Evolutionary conservation across 192 early-diverging fungal species (phyloP).

Genomic region (Kappamyces sp.): DNA sequence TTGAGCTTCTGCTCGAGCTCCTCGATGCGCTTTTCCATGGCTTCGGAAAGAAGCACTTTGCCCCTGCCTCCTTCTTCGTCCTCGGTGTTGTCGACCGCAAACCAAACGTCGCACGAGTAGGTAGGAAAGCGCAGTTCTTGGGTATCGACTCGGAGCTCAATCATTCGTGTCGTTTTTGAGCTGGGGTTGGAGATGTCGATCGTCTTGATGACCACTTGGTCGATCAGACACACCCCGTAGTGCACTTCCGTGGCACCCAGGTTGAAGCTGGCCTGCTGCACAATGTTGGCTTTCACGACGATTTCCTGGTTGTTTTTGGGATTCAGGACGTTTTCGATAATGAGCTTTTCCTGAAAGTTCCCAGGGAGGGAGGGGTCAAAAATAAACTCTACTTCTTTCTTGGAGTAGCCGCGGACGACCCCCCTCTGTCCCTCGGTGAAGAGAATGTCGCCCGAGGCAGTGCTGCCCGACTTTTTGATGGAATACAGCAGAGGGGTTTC

Average conservation of each 20-base stretch:
- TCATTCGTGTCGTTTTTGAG: conserved; percentile 62
- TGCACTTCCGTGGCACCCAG: conserved; percentile 66
- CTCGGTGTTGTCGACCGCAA: conserved; percentile 53
- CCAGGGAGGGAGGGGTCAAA: conserved; percentile 91
- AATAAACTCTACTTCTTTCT: conserved; percentile 85
- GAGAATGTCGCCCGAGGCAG: conserved; percentile 86
- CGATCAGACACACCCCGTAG: conserved; percentile 66
- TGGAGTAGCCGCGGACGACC: conserved; percentile 82
- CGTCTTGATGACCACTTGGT: conserved; percentile 50
- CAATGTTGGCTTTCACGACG: conserved; percentile 83
- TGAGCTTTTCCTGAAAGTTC: conserved; percentile 74
- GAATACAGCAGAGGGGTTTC: conserved; percentile 85
- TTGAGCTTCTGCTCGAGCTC: conserved; percentile 94
- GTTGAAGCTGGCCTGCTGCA: conserved; percentile 79
- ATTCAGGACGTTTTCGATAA: conserved; percentile 86
- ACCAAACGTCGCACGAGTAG: conserved; percentile 54
- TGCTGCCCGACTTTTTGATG: conserved; percentile 90
- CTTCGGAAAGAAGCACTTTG: conserved; percentile 44
- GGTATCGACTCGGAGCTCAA: conserved; percentile 72
- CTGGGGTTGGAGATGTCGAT: conserved; percentile 80
- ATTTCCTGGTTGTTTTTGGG: conserved; percentile 69
- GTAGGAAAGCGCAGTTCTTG: conserved; percentile 57
- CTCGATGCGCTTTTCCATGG: conserved; percentile 93
- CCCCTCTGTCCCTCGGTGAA: conserved; percentile 74
- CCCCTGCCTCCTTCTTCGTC: conserved; percentile 34